Evolutionary conservation across 129 eudicot genomes (phyloP), one percentile per base, ranked within the genome.

Genomic region (Oenanthe sinensis): DNA sequence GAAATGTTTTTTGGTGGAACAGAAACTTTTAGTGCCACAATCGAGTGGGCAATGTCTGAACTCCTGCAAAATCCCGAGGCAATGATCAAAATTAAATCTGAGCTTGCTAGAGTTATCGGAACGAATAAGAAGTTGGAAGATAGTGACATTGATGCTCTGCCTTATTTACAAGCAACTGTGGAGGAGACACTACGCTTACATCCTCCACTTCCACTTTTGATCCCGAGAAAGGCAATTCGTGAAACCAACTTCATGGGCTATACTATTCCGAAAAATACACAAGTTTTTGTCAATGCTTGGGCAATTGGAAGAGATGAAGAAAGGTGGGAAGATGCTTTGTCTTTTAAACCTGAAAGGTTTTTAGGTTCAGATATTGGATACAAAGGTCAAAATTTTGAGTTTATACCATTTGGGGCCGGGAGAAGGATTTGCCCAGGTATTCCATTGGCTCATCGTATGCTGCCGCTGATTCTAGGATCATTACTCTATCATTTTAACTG

Each of bases 321-420:
- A 39, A 19, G 49, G 13, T 71, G 75, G 75, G 75, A 71, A 19
- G 48, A 71, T 39, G 47, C 75, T 71, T 17, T 36, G 26, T 71
- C 75, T 19, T 71, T 39, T 17, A 71, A 71, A 71, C 75, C 75
- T 42, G 26, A 71, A 40, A 37, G 75, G 75, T 71, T 71, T 20
- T 22, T 71, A 42, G 49, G 28, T n/a, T 71, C 75, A 40, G 44
- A 15, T 69, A 13, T 69, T 69, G 74, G 44, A 9, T 69, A 69
- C 42, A 69, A 19, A 4, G 74, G 74, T 16, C 74, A 71, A 20
- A 16, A 71, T 71, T 71, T 71, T 8, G 75, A 71, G 49, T 71
- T 71, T 71, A 17, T 71, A 71, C 75, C 75, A 9, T 71, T 71
- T 71, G 75, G 75, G 26, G 75, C 75, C 7, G 75, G 75, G 75